A percentile compares a stretch with the other conserved stretches of the same genome.
These are phyloP conservation scores for Entomortierella parvispora DNA, from an alignment of 192 early-diverging fungal species.

Conservation along the genomic window DNA sequence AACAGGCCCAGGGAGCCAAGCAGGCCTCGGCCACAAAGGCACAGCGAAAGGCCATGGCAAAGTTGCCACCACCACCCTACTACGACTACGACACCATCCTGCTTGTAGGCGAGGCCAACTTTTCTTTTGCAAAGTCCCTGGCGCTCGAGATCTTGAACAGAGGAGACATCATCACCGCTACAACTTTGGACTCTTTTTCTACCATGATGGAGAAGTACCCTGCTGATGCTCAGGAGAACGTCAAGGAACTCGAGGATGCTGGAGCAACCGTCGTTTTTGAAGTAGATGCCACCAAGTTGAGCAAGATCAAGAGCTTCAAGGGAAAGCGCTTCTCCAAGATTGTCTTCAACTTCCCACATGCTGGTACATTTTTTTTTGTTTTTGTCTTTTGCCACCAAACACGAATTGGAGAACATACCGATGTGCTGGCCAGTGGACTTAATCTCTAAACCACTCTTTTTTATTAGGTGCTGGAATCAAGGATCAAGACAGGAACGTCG, in stretches of 20 bases:
- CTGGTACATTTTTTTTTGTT: conserved; percentile 59
- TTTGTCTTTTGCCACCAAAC: not conserved
- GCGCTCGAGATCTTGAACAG: conserved; percentile 64
- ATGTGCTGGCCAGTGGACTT: not conserved
- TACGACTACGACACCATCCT: conserved; percentile 68
- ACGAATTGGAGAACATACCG: not conserved
- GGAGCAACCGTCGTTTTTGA: conserved; percentile 79
- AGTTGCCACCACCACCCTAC: conserved; percentile 59
- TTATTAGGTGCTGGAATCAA: conserved; percentile 84
- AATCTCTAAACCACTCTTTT: not conserved
- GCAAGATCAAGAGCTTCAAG: conserved; percentile 65
- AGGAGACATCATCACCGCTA: conserved; percentile 75
- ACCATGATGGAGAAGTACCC: conserved; percentile 78
- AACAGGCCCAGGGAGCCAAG: not conserved
- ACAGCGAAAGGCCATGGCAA: conserved; percentile 39
- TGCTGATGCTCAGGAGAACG: conserved; percentile 70
- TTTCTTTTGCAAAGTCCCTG: conserved; percentile 86
- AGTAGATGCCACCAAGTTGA: conserved; percentile 82
- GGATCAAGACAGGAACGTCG: conserved; percentile 88
- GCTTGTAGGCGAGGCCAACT: conserved; percentile 93
- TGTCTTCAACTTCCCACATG: conserved; percentile 97
- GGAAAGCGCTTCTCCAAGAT: conserved; percentile 78
- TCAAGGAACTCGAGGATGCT: conserved; percentile 66
- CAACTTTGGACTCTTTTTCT: conserved; percentile 78
- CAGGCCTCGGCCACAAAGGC: conserved; percentile 18